Conservation (phyloP, 2,329 filamentous ascomycete species). For the Colletotrichum tanaceti region DNA sequence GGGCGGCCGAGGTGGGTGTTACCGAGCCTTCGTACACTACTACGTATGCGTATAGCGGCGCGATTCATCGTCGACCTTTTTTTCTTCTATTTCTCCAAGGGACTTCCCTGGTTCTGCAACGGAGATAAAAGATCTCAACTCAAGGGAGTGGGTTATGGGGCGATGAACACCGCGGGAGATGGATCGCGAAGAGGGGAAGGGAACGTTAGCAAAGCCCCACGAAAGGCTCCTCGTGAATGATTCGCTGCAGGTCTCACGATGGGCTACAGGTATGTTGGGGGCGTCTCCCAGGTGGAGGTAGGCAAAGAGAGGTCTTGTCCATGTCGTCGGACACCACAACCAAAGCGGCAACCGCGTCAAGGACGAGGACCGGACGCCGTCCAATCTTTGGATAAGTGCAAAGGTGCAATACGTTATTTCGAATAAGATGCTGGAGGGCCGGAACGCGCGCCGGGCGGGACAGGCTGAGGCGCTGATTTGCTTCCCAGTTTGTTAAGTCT, state of each 20-base stretch:
- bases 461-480: conserved; percentile 5
- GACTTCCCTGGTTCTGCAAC: conserved; percentile 7
- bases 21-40: background rate
- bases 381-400: conserved; percentile 17
- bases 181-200: conserved; percentile 1
- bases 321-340: background rate
- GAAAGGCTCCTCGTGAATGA: background rate
- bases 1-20: background rate
- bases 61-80: conserved; percentile 1
- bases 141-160: conserved; percentile 3
- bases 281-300: background rate
- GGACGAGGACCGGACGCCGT: background rate
- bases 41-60: too few relatives aligned
- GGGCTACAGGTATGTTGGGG: background rate
- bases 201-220: background rate
- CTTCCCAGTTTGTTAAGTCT: background rate
- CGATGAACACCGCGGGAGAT: background rate
- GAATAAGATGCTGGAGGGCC: conserved; percentile 18
- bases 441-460: conserved; percentile 15
- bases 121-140: conserved; percentile 8
- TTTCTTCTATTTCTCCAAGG: background rate
- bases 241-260: background rate
- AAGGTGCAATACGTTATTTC: conserved; percentile 3
- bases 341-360: conserved; percentile 17
- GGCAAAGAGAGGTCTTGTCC: background rate